Evolutionary conservation across 306 rosid species (phyloP).

Genomic region (Glycine tomentella): DNA sequence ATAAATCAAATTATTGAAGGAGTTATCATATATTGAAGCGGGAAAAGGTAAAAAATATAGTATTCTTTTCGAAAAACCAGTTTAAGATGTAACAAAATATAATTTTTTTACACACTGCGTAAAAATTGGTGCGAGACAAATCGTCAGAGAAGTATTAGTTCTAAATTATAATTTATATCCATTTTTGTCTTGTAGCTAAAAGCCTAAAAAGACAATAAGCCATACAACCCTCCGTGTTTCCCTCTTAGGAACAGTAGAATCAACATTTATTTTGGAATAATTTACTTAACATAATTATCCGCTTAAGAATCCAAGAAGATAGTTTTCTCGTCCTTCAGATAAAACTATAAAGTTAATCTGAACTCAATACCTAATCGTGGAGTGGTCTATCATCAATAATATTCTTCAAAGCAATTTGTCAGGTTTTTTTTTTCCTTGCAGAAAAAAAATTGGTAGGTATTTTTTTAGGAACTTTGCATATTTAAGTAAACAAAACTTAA

Average conservation of each 20-base stretch:
- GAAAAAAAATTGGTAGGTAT: not conserved
- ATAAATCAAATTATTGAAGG: not conserved
- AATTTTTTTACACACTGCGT: not conserved
- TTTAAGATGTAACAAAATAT: no score
- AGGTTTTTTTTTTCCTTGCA: not conserved
- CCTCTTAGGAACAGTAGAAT: not conserved
- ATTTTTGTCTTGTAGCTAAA: not conserved
- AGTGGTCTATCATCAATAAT: not conserved
- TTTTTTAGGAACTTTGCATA: not conserved
- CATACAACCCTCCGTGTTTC: constrained; percentile 15
- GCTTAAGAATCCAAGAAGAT: not conserved
- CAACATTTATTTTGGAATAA: not conserved
- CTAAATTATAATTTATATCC: not conserved
- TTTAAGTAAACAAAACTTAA: not conserved
- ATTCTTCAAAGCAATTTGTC: not conserved
- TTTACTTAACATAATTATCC: not conserved
- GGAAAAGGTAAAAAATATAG: not conserved
- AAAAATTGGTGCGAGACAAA: not conserved
- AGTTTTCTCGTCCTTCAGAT: not conserved
- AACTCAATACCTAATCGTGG: not conserved
- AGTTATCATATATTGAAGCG: not conserved
- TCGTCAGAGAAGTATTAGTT: not conserved
- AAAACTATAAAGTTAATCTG: not conserved
- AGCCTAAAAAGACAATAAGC: not conserved
- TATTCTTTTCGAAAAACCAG: no score